phyloP scores from a whole-genome alignment of 169 alveolate species.

The Plasmodium berghei region DNA sequence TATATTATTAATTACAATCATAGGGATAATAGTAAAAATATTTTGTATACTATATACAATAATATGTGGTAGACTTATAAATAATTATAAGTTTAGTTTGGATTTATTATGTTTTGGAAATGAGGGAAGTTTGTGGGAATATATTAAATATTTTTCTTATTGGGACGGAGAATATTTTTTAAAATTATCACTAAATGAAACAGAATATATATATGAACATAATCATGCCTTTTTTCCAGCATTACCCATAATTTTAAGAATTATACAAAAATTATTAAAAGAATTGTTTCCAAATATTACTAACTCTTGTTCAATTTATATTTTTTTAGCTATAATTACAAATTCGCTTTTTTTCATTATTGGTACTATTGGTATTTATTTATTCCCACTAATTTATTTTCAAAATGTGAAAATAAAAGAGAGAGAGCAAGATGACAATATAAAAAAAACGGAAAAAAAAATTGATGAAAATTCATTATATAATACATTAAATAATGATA shows the following conservation, averaged over 20 bases:
- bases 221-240: constrained; percentile 85
- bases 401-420: too few relatives aligned
- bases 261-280: constrained; percentile 11
- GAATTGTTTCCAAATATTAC: neutral
- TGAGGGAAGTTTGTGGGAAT: constrained; percentile 22
- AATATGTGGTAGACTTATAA: constrained; percentile 46
- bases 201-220: constrained; percentile 81
- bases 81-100: constrained; percentile 39
- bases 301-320: constrained; percentile 10
- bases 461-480: neutral
- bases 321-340: constrained; percentile 18
- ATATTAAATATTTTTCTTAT: constrained; percentile 30
- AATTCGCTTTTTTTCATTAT: constrained; percentile 39
- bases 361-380: constrained; percentile 42
- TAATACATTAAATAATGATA: neutral
- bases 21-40: constrained; percentile 6
- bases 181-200: constrained; percentile 77
- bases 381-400: constrained; percentile 21
- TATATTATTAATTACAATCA: constrained; percentile 3
- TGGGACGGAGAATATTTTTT: constrained; percentile 86
- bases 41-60: constrained; percentile 43
- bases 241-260: constrained; percentile 77
- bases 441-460: neutral
- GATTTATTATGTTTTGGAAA: constrained; percentile 42
- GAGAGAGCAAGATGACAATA: neutral